Conservation (phyloP, 1,284 basidiomycete genomes). For the Coniophora puteana region DNA sequence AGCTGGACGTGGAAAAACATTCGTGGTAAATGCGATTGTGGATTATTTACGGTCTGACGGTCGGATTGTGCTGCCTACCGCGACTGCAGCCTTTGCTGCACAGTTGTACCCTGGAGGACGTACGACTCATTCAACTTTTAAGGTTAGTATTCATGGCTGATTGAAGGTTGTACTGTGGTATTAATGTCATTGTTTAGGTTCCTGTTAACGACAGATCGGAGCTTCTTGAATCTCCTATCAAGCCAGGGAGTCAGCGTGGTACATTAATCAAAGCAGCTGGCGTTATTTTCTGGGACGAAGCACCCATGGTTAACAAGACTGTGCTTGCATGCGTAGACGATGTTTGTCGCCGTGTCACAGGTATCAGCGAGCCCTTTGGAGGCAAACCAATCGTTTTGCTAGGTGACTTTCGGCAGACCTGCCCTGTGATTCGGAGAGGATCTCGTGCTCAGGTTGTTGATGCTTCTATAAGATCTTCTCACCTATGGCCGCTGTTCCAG, state of each 20-base stretch:
- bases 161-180: background rate
- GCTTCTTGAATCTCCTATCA: slow-evolving; percentile 26
- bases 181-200: slow-evolving; percentile 15
- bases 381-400: slow-evolving; percentile 32
- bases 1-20: slow-evolving; percentile 38
- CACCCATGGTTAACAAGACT: slow-evolving; percentile 35
- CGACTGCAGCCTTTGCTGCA: no score
- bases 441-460: slow-evolving; percentile 26
- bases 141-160: slow-evolving; percentile 20
- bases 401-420: slow-evolving; percentile 38
- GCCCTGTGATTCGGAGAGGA: slow-evolving; percentile 31
- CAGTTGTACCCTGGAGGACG: slow-evolving; percentile 35
- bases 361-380: slow-evolving; percentile 27
- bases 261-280: slow-evolving; percentile 28
- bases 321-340: slow-evolving; percentile 33
- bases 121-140: slow-evolving; percentile 34
- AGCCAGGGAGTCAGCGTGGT: slow-evolving; percentile 19
- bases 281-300: slow-evolving; percentile 36
- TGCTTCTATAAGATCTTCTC: slow-evolving; percentile 34
- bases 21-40: slow-evolving; percentile 30
- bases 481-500: slow-evolving; percentile 28
- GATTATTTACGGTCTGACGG: slow-evolving; percentile 25
- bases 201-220: slow-evolving; percentile 32
- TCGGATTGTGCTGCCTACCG: slow-evolving; percentile 31
- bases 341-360: slow-evolving; percentile 12